These are phyloP conservation scores for Coniochaeta prunicola DNA, from an alignment of 2,329 filamentous ascomycete genomes.

Conservation along the genomic window DNA sequence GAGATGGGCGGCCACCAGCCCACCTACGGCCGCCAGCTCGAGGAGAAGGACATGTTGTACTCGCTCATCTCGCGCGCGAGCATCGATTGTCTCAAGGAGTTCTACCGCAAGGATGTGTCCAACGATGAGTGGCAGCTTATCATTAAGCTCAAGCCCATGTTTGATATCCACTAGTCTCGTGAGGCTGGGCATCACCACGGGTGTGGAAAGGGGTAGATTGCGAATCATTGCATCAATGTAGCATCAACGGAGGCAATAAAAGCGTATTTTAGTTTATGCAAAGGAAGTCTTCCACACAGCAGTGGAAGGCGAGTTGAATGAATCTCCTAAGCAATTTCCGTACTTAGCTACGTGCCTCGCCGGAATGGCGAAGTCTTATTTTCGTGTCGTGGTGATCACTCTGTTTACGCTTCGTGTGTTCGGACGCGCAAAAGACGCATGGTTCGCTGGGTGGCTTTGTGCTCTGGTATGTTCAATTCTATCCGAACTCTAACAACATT, in stretches of 20 bases:
- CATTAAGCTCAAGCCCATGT: constrained; percentile 89
- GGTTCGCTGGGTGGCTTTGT: not conserved
- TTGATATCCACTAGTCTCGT: constrained; percentile 65
- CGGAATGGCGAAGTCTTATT: not conserved
- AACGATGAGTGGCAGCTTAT: constrained; percentile 95
- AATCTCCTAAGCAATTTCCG: not conserved
- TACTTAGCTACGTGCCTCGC: not conserved
- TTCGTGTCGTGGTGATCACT: not conserved
- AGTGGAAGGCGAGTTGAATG: not conserved
- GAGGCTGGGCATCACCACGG: not conserved
- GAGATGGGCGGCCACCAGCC: constrained; percentile 90
- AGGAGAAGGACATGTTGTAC: constrained; percentile 85
- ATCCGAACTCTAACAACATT: not conserved
- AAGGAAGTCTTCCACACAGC: not conserved
- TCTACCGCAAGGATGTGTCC: constrained; percentile 78
- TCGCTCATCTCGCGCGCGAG: constrained; percentile 78
- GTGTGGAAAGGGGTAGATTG: not conserved
- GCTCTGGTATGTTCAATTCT: not conserved
- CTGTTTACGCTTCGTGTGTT: not conserved
- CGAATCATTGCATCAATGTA: not conserved
- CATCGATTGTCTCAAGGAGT: constrained; percentile 95
- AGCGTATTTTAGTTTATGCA: not conserved
- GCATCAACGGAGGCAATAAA: not conserved
- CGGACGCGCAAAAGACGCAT: not conserved
- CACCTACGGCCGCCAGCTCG: constrained; percentile 87